Evolutionary conservation across 1,284 basidiomycete species (phyloP).

Genomic region (Moesziomyces parantarcticus): DNA sequence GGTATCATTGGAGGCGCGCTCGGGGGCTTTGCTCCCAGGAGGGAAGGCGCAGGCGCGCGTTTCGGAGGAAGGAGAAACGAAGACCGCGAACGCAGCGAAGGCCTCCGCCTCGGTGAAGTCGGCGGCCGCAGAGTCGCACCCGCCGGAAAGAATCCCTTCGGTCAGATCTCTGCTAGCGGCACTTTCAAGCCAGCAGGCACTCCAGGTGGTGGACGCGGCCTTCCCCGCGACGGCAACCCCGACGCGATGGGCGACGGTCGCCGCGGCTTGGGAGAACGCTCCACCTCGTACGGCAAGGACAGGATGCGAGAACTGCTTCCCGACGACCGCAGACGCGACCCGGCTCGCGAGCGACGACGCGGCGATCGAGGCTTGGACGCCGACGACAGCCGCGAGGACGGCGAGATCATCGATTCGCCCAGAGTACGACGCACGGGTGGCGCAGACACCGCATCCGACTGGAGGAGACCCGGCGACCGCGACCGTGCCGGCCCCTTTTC

Average conservation of each 20-base stretch:
- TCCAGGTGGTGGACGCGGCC: constrained; percentile 20
- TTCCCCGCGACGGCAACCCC: constrained; percentile 28
- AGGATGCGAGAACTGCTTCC: constrained; percentile 42
- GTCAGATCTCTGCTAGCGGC: constrained; percentile 59
- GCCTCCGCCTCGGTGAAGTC: constrained; percentile 40
- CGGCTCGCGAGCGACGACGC: constrained; percentile 29
- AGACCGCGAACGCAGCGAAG: constrained; percentile 45
- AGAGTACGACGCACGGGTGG: constrained; percentile 47
- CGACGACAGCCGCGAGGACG: constrained; percentile 48
- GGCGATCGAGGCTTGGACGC: constrained; percentile 37
- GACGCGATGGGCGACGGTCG: constrained; percentile 29
- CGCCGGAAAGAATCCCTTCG: constrained; percentile 61
- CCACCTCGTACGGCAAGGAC: constrained; percentile 46
- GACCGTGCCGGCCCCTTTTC: constrained; percentile 42
- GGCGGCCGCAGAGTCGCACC: constrained; percentile 36
- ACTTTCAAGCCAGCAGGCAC: constrained; percentile 61
- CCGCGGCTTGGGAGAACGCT: constrained; percentile 45
- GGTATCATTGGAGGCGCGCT: constrained; percentile 49
- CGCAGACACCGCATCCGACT: constrained; percentile 45
- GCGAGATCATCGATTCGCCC: constrained; percentile 49
- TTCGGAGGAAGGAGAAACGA: constrained; percentile 48
- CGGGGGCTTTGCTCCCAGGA: constrained; percentile 42
- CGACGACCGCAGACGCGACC: constrained; percentile 39
- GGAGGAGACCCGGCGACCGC: constrained; percentile 45
- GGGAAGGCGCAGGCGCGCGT: constrained; percentile 45